A percentile compares a stretch with the other conserved stretches of the same genome.
Conservation (phyloP, 306 rosid genomes). For the Castanea sativa region DNA sequence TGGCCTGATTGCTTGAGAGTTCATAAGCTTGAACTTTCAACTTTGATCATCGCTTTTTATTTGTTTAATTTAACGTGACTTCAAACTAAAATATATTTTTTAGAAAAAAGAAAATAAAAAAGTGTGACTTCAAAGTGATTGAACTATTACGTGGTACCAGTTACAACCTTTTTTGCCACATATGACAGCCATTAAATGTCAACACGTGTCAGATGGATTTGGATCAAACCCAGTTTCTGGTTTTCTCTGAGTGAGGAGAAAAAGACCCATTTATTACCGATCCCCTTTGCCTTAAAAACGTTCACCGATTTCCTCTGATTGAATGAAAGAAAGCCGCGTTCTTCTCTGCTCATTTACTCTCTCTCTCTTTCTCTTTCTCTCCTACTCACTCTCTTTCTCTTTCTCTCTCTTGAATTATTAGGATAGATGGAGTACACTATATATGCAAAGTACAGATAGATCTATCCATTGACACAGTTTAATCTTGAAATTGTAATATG, state of each 20-base stretch:
- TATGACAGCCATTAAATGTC: background rate
- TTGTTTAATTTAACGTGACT: too few relatives aligned
- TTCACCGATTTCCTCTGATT: constrained; percentile 5
- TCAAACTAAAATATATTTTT: too few relatives aligned
- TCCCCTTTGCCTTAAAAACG: constrained; percentile 1
- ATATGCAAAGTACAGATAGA: background rate
- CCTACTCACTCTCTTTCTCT: background rate
- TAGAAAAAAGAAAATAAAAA: too few relatives aligned
- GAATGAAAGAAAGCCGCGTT: background rate
- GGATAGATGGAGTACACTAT: background rate
- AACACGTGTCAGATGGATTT: background rate
- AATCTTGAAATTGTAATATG: background rate
- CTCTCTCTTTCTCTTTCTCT: background rate
- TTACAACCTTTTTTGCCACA: background rate
- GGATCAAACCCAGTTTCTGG: background rate
- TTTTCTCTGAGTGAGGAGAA: background rate
- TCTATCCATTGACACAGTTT: background rate
- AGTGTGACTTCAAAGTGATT: too few relatives aligned
- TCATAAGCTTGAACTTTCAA: too few relatives aligned
- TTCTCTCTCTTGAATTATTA: constrained; percentile 29
- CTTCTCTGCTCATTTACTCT: background rate
- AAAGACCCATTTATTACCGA: constrained; percentile 5
- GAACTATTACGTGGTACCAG: background rate
- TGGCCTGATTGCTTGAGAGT: too few relatives aligned
- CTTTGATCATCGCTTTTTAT: too few relatives aligned